Base-by-base conservation (phyloP, 257 asterid genomes). In the Coffea eugenioides region DNA sequence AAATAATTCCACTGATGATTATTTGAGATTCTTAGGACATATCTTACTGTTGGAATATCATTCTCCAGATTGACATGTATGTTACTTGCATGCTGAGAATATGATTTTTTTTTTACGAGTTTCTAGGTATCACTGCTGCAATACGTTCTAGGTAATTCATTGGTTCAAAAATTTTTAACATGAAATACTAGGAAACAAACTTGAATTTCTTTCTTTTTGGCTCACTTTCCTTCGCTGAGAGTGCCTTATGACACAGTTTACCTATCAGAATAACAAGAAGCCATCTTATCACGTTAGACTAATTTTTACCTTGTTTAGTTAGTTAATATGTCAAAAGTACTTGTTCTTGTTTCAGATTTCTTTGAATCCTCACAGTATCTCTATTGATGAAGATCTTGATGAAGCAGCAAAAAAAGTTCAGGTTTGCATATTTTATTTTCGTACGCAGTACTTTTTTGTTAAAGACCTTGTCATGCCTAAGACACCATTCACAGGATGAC, bases 371-470 rank as follows among this genome's bases (percentile, higher is more conserved):
- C 97, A 88, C 83, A 86, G 88, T 5, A 62, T 91, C 73, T 88
- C 99, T 45, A 73, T 95, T 66, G 99, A 95, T 23, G 97, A 93
- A n/a, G 98, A 95, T 85, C 91, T 94, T 78, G 82, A 91, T 14
- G 88, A 88, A 49, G 99, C 82, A 69, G 97, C 94, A 34, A 91
- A 88, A 69, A 86, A 85, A 89, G 92, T 91, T 77, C 83, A 90
- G 98, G 98, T 94, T 81, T 71, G 86, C 57, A 56, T 39, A 23
- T 68, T 67, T 75, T 43, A 34, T 68, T 72, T 5, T 23, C 15
- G 21, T 6, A 8, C 23, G 12, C n/a, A 5, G 76, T 11, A 36
- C 39, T 5, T 65, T 4, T 7, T 54, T 18, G 79, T 64, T 54
- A 43, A 57, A 48, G 31, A 57, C 69, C n/a, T 70, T 14, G 73